A percentile compares a stretch with the other conserved stretches of the same genome.
Conservation (phyloP, 1,284 basidiomycete genomes). For the Flammula alnicola region DNA sequence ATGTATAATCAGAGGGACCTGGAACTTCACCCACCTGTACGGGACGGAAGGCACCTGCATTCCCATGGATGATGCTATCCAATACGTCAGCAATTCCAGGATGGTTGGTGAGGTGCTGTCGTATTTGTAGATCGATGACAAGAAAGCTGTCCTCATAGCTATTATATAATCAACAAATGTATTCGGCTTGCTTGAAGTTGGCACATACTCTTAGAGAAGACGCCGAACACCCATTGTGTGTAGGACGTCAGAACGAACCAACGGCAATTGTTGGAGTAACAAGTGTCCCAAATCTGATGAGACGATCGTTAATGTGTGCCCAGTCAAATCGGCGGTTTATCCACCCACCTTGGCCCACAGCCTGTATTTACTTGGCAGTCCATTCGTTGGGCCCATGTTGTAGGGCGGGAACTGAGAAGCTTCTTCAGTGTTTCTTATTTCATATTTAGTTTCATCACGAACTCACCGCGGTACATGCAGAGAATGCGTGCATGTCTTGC, state of each 20-base stretch:
- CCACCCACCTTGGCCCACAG: slow-evolving; percentile 70
- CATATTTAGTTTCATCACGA: background rate
- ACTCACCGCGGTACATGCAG: slow-evolving; percentile 48
- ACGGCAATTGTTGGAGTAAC: slow-evolving; percentile 51
- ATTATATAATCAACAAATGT: slow-evolving; percentile 1
- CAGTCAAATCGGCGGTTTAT: slow-evolving; percentile 3
- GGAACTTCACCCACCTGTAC: slow-evolving; percentile 47
- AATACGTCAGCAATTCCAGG: slow-evolving; percentile 53
- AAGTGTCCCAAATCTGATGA: slow-evolving; percentile 68
- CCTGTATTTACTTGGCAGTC: slow-evolving; percentile 48
- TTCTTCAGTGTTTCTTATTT: background rate
- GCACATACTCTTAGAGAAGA: slow-evolving; percentile 60
- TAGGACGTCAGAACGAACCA: slow-evolving; percentile 76
- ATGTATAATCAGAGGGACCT: no score
- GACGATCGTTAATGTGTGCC: no score
- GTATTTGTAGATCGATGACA: slow-evolving; percentile 47
- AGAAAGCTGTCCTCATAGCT: slow-evolving; percentile 61
- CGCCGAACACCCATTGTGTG: slow-evolving; percentile 72
- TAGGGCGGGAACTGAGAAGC: slow-evolving; percentile 44
- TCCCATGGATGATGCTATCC: slow-evolving; percentile 55
- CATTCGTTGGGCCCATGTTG: slow-evolving; percentile 28
- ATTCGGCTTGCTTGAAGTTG: background rate
- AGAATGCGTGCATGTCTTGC: slow-evolving; percentile 60
- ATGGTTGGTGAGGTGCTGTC: slow-evolving; percentile 47
- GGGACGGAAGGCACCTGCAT: slow-evolving; percentile 40